Conservation (phyloP, 2,329 filamentous ascomycete species). For the Chrysoporthe austroafricana region DNA sequence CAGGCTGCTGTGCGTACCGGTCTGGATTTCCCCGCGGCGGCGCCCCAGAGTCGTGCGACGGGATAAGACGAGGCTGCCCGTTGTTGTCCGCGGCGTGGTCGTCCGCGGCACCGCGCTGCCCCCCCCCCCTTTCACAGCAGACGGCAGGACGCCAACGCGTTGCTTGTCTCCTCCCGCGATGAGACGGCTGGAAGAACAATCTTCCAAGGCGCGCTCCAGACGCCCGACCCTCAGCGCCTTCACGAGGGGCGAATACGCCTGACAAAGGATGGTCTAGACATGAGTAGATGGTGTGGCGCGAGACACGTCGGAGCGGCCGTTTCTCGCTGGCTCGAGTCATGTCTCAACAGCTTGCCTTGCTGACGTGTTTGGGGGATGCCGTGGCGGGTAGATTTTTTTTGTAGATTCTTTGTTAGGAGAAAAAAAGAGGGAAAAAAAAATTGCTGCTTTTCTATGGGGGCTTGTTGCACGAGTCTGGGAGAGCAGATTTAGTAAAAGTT, state of each 20-base stretch:
- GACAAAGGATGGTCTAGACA: constrained; percentile 5
- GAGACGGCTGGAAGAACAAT: no score
- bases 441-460: neutral
- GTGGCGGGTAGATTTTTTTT: constrained; percentile 1
- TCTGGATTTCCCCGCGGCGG: neutral
- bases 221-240: no score
- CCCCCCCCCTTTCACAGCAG: no score
- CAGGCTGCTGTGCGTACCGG: neutral
- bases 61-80: no score
- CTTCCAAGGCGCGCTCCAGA: no score
- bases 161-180: no score
- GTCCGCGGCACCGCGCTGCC: no score
- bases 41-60: neutral
- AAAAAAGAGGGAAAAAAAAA: neutral
- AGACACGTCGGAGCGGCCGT: constrained; percentile 21
- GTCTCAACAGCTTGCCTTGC: constrained; percentile 14
- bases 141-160: no score
- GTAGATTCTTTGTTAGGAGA: neutral
- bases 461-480: neutral
- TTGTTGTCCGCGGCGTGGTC: no score
- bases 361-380: constrained; percentile 3
- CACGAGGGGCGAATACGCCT: neutral
- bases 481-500: neutral
- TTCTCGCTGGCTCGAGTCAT: constrained; percentile 21
- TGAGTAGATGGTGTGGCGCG: constrained; percentile 3